A percentile compares a stretch with the other conserved stretches of the same genome.
Conservation (phyloP, 1,139 yeast genomes). For the Suhomyces bribrorum region DNA sequence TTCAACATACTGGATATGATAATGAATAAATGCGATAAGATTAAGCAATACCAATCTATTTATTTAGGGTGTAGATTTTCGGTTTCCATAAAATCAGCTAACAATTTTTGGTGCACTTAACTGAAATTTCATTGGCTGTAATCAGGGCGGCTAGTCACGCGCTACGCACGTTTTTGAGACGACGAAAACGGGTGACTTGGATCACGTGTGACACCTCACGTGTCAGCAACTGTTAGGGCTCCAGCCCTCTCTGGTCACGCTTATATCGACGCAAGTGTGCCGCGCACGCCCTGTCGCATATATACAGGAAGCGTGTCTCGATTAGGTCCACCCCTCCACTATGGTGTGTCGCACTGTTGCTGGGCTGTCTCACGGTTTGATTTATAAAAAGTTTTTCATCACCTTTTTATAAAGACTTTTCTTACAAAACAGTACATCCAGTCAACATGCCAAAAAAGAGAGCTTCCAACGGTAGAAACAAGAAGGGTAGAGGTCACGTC, state of each 20-base stretch:
- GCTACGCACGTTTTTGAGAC: slow-evolving; percentile 1
- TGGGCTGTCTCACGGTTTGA: slow-evolving; percentile 3
- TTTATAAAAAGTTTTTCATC: slow-evolving; percentile 15
- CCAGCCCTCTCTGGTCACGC: not conserved
- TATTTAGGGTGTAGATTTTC: slow-evolving; percentile 9
- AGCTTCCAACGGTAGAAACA: slow-evolving; percentile 99
- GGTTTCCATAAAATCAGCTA: slow-evolving; percentile 18
- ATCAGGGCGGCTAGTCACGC: not conserved
- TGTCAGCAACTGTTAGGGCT: not conserved
- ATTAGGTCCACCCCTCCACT: not conserved
- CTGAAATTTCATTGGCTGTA: slow-evolving; percentile 16
- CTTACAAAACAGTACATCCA: slow-evolving; percentile 23
- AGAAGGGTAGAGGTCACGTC: slow-evolving; percentile 99
- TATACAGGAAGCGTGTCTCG: not conserved
- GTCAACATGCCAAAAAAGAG: slow-evolving; percentile 99
- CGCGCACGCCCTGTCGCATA: not conserved
- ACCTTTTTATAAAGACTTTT: slow-evolving; percentile 14
- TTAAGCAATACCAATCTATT: slow-evolving; percentile 9
- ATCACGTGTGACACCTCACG: slow-evolving; percentile 1
- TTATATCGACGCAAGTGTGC: not conserved
- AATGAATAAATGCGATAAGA: slow-evolving; percentile 13
- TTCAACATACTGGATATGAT: slow-evolving; percentile 12
- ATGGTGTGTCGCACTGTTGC: slow-evolving; percentile 2
- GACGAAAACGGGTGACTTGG: slow-evolving; percentile 3
- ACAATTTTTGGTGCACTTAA: slow-evolving; percentile 15